These are phyloP conservation scores for Cladosporium sp. DNA, from an alignment of 2,329 filamentous ascomycete species.

Conservation along the genomic window DNA sequence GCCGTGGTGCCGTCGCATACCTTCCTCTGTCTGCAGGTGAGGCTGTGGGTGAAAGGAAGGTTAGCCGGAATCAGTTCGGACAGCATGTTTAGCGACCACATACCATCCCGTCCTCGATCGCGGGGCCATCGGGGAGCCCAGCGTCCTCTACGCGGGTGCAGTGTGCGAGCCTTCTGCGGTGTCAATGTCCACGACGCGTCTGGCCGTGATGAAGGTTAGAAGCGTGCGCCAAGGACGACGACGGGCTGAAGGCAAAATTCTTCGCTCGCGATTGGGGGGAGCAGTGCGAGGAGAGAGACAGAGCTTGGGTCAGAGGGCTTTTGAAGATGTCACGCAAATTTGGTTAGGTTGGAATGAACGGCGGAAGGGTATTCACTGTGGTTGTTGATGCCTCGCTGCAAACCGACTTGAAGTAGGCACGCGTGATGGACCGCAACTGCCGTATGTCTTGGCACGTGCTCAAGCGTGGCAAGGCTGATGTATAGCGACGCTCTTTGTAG, in stretches of 20 bases:
- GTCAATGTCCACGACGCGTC: too few relatives aligned
- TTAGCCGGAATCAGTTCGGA: conserved; percentile 18
- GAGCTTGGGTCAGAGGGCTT: background rate
- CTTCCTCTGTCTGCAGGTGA: conserved; percentile 30
- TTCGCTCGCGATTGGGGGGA: background rate
- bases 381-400: too few relatives aligned
- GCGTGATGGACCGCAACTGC: background rate
- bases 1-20: conserved; percentile 17
- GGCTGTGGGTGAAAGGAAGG: conserved; percentile 22
- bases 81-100: conserved; percentile 13
- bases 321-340: background rate
- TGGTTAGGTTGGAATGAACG: too few relatives aligned
- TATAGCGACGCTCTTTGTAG: too few relatives aligned
- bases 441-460: conserved; percentile 1
- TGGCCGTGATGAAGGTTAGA: too few relatives aligned
- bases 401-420: too few relatives aligned
- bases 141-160: too few relatives aligned
- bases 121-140: conserved; percentile 19
- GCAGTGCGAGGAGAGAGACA: background rate
- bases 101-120: conserved; percentile 31
- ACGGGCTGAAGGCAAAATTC: background rate
- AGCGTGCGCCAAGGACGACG: too few relatives aligned
- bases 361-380: too few relatives aligned
- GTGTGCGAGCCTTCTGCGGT: too few relatives aligned
- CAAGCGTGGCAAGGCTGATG: background rate